Base-by-base conservation (phyloP, 345 rosid species). In the Arabis hirsuta region DNA sequence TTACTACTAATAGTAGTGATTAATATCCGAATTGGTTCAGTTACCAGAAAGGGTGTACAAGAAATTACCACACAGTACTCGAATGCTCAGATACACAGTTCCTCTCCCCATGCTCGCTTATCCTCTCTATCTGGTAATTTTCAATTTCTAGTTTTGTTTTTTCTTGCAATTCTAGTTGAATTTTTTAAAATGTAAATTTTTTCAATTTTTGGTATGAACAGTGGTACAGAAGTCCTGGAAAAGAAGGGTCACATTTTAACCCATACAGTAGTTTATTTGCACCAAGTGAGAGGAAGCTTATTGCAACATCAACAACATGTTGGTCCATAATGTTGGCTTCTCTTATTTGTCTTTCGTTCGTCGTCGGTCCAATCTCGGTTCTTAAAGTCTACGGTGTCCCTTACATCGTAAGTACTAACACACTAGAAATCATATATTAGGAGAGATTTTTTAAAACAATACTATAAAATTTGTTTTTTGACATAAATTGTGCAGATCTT, bases 171-270 rank as follows among this genome's bases (percentile, higher is more conserved):
- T 43, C 12, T n/a, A 73, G 6, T 24, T 32, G 20, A 42, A 2
- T 9, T 52, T 12, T 16, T 8, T 4, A 19, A 26, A 8, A 6
- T 26, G 5, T 44, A n/a, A 26, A 8, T 46, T 12, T 7, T 38
- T 9, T 19, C 19, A 5, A 29, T 45, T 44, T 22, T 38, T 19
- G 51, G 6, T 29, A 29, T 29, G 32, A 29, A 42, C 84, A 94
- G 98, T 89, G 90, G 89, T 24, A 70, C 41, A 74, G 98, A 82
- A 87, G 95, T 78, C 98, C 98, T n/a, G 98, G 98, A 20, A 94
- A 94, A 81, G 82, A 82, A 67, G 98, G 98, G 3, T 94, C 98
- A 38, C 98, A 94, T 60, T 94, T 84, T 84, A 78, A 84, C 55
- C 97, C 98, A n/a, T 62, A 82, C 65, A 86, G 98, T 68, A 72